Percentiles rank a stretch among this genome's conserved stretches.
These are phyloP conservation scores for Eucalyptus marginata DNA, from an alignment of 345 rosid genomes.

Conservation along the genomic window DNA sequence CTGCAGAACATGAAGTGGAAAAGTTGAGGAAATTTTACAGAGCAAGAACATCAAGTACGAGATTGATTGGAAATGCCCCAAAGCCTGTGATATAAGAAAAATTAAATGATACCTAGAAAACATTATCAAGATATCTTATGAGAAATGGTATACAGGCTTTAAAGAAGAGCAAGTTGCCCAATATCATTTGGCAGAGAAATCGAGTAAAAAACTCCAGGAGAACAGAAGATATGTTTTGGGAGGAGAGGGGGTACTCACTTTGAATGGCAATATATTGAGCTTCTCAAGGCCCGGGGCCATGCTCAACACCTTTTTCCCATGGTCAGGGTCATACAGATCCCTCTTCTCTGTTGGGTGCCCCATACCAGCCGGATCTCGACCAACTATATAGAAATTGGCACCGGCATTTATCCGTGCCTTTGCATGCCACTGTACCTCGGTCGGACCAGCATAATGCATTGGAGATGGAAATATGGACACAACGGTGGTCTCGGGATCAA, in stretches of 20 bases:
- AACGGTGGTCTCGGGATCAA: slow-evolving; percentile 82
- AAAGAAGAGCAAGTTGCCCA: neutral
- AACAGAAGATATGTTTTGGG: neutral
- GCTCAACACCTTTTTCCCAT: slow-evolving; percentile 90
- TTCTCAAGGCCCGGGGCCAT: slow-evolving; percentile 99
- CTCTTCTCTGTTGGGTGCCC: slow-evolving; percentile 94
- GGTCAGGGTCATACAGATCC: slow-evolving; percentile 93
- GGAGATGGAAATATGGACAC: slow-evolving; percentile 97
- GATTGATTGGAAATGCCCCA: neutral
- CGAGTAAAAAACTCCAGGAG: neutral
- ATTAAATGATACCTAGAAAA: neutral
- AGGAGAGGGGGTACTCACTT: slow-evolving; percentile 21
- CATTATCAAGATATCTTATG: neutral
- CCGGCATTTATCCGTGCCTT: slow-evolving; percentile 96
- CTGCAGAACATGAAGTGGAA: slow-evolving; percentile 15
- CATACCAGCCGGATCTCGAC: slow-evolving; percentile 99
- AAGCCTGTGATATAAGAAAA: neutral
- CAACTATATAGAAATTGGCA: slow-evolving; percentile 94
- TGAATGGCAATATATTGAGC: slow-evolving; percentile 87
- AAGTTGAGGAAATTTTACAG: neutral
- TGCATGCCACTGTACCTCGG: slow-evolving; percentile 99
- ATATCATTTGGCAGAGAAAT: neutral
- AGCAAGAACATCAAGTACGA: neutral
- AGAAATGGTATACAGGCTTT: neutral
- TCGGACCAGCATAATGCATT: slow-evolving; percentile 98